phyloP scores from a whole-genome alignment of 257 asterid genomes.

The Cinchona pubescens region DNA sequence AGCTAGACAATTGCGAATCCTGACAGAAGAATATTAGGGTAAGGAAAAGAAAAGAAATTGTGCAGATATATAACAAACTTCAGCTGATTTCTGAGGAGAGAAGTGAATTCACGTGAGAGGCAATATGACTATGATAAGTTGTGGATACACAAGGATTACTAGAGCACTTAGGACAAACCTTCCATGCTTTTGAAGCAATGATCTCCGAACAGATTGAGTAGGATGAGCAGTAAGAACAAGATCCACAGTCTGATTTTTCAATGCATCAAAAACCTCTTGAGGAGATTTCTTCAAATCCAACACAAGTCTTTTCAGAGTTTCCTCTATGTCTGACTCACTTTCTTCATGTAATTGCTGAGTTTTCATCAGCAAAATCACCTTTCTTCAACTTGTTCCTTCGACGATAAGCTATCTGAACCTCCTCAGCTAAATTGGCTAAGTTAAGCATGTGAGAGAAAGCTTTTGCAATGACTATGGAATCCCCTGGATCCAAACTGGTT shows the following conservation, averaged over 20 bases:
- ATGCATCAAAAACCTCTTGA: slow-evolving; percentile 45
- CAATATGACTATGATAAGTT: neutral
- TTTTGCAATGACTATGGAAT: slow-evolving; percentile 49
- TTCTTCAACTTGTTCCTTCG: slow-evolving; percentile 39
- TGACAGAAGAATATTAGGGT: slow-evolving; percentile 9
- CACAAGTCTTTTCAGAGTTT: slow-evolving; percentile 48
- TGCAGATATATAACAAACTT: slow-evolving; percentile 1
- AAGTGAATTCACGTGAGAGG: neutral
- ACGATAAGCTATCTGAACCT: slow-evolving; percentile 45
- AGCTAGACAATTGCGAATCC: slow-evolving; percentile 48
- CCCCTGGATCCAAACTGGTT: slow-evolving; percentile 54
- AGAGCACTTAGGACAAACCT: slow-evolving; percentile 28
- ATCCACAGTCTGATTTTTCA: slow-evolving; percentile 55
- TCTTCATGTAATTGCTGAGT: slow-evolving; percentile 40
- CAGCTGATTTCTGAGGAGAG: neutral
- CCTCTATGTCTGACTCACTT: slow-evolving; percentile 51
- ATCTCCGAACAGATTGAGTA: slow-evolving; percentile 48
- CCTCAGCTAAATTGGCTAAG: slow-evolving; percentile 54
- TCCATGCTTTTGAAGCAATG: slow-evolving; percentile 51
- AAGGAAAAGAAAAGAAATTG: slow-evolving; percentile 1
- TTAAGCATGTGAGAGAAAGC: slow-evolving; percentile 54
- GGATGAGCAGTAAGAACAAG: slow-evolving; percentile 56
- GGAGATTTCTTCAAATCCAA: slow-evolving; percentile 43
- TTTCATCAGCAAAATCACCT: slow-evolving; percentile 37
- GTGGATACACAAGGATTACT: neutral